Conservation (phyloP, 305 asterid genomes). For the Fraxinus greggii region DNA sequence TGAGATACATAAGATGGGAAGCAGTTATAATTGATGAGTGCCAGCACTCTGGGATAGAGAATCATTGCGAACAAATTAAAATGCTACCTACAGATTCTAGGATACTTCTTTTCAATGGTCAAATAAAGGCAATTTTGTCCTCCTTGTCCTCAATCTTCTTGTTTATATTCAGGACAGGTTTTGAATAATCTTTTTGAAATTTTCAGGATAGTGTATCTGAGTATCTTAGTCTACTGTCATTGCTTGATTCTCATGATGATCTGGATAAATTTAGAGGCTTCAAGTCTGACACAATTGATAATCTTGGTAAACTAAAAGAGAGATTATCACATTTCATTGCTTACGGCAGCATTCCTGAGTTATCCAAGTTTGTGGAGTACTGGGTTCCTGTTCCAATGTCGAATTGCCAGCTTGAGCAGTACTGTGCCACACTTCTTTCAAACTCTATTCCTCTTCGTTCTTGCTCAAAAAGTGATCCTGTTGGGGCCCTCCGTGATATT, state of each 20-base stretch:
- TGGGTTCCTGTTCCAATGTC: slow-evolving; percentile 94
- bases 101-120: slow-evolving; percentile 55
- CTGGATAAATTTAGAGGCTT: slow-evolving; percentile 40
- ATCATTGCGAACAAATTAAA: slow-evolving; percentile 43
- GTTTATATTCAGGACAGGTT: slow-evolving; percentile 6
- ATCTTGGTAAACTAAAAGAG: slow-evolving; percentile 49
- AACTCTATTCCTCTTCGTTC: slow-evolving; percentile 56
- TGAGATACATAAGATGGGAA: slow-evolving; percentile 54
- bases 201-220: slow-evolving; percentile 57
- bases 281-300: slow-evolving; percentile 43
- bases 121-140: slow-evolving; percentile 42
- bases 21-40: slow-evolving; percentile 57
- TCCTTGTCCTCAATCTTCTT: slow-evolving; percentile 17
- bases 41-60: slow-evolving; percentile 34
- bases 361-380: slow-evolving; percentile 69
- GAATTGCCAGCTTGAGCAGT: slow-evolving; percentile 81
- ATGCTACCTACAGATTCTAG: slow-evolving; percentile 41
- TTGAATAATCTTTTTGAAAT: slow-evolving; percentile 20
- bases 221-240: slow-evolving; percentile 45
- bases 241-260: slow-evolving; percentile 45
- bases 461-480: slow-evolving; percentile 48
- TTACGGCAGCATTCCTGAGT: slow-evolving; percentile 37
- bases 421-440: slow-evolving; percentile 69
- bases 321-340: slow-evolving; percentile 39
- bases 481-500: slow-evolving; percentile 67